Evolutionary conservation across 1,284 basidiomycete species (phyloP).

Genomic region (Sporisorium scitamineum): DNA sequence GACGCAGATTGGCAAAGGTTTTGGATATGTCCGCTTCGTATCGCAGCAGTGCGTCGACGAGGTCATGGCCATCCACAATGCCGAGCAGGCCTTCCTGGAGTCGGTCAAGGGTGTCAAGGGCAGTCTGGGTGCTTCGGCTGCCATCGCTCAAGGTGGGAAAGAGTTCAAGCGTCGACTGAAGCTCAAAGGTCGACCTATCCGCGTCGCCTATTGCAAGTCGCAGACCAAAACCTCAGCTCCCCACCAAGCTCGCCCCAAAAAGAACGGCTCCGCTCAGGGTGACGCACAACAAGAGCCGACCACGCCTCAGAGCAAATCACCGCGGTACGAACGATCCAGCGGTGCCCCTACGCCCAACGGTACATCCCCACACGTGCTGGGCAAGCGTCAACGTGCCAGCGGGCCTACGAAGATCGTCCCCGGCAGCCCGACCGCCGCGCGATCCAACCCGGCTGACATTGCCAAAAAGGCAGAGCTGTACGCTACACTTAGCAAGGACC

Average conservation of each 20-base stretch:
- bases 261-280: neutral
- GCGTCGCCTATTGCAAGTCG: slow-evolving; percentile 64
- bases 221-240: slow-evolving; percentile 37
- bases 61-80: slow-evolving; percentile 61
- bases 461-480: slow-evolving; percentile 51
- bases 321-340: slow-evolving; percentile 46
- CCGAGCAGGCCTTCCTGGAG: slow-evolving; percentile 62
- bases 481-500: slow-evolving; percentile 54
- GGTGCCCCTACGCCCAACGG: slow-evolving; percentile 67
- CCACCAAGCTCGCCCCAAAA: neutral
- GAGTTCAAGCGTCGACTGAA: slow-evolving; percentile 64
- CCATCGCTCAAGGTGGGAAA: slow-evolving; percentile 51
- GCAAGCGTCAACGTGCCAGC: slow-evolving; percentile 2
- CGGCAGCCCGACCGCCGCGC: slow-evolving; percentile 19
- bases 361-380: slow-evolving; percentile 48
- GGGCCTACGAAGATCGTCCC: slow-evolving; percentile 19
- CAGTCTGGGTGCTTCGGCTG: slow-evolving; percentile 38
- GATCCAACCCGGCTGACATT: slow-evolving; percentile 14
- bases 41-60: slow-evolving; percentile 73
- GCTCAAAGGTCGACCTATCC: slow-evolving; percentile 59
- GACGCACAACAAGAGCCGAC: slow-evolving; percentile 17
- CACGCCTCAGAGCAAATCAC: slow-evolving; percentile 33
- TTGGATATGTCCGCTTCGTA: slow-evolving; percentile 89
- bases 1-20: slow-evolving; percentile 96
- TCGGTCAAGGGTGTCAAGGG: slow-evolving; percentile 40